A percentile compares a stretch with the other conserved stretches of the same genome.
phyloP scores from a whole-genome alignment of 2,329 filamentous ascomycete species.

The Reticulascus tulasneorum region DNA sequence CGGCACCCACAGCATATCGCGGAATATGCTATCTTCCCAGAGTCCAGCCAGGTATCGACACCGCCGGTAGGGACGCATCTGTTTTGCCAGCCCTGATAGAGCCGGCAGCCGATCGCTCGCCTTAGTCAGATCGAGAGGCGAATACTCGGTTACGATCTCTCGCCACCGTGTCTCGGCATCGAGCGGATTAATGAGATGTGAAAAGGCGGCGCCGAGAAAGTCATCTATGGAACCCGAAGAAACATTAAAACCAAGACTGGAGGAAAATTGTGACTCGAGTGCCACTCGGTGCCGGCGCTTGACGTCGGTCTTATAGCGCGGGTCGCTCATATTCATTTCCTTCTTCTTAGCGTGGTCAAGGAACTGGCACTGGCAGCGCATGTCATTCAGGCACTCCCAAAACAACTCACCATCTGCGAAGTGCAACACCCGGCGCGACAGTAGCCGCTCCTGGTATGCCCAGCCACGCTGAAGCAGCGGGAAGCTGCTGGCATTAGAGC shows the following conservation, averaged over 20 bases:
- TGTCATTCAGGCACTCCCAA: background rate
- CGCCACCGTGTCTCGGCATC: background rate
- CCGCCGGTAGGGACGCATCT: no score
- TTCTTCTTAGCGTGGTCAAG: background rate
- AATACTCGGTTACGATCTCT: background rate
- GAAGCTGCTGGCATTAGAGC: background rate
- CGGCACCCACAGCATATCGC: conserved; percentile 13
- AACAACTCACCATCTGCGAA: background rate
- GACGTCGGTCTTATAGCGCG: background rate
- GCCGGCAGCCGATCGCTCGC: background rate
- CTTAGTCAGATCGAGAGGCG: background rate
- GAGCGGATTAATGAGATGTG: background rate
- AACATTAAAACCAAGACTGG: no score
- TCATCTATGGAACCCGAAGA: no score
- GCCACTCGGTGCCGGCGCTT: background rate
- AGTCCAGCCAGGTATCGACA: conserved; percentile 11
- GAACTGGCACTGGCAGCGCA: background rate
- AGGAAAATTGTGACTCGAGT: background rate
- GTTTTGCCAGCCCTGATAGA: background rate
- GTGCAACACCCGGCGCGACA: background rate
- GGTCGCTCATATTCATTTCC: background rate
- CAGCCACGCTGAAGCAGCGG: no score
- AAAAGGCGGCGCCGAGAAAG: no score
- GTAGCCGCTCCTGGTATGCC: conserved; percentile 1
- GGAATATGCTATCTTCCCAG: conserved; percentile 8